These are phyloP conservation scores for Alternaria dauci DNA, from an alignment of 2,329 filamentous ascomycete genomes.

Conservation along the genomic window DNA sequence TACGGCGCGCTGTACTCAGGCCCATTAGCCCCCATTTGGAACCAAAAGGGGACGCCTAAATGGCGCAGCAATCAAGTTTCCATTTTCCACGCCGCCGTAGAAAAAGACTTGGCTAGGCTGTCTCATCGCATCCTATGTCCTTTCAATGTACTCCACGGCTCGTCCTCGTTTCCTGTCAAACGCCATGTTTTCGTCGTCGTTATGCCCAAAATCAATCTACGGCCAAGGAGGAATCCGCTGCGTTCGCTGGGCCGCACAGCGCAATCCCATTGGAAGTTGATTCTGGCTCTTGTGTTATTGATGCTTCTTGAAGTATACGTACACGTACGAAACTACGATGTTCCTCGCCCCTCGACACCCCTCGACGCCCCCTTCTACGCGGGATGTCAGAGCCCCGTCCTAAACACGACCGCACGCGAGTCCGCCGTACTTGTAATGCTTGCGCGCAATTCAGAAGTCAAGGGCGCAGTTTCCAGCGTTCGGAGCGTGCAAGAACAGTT, in stretches of 20 bases:
- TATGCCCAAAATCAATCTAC: conserved; percentile 6
- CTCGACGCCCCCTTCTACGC: conserved; percentile 25
- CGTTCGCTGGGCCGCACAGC: not conserved
- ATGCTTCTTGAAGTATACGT: conserved; percentile 19
- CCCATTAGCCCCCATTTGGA: not conserved
- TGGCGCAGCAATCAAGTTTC: conserved; percentile 1
- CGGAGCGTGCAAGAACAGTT: conserved; percentile 78
- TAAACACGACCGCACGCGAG: conserved; percentile 67
- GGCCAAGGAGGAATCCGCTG: conserved; percentile 3
- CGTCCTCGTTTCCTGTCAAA: not conserved
- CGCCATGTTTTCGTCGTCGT: not conserved
- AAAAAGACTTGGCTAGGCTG: not conserved
- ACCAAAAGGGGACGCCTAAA: not conserved
- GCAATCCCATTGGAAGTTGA: conserved; percentile 17
- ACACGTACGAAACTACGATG: conserved; percentile 16
- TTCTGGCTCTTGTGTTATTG: not conserved
- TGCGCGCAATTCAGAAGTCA: conserved; percentile 86
- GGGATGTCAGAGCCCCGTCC: conserved; percentile 17
- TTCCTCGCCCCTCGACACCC: conserved; percentile 12
- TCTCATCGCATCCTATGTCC: not conserved
- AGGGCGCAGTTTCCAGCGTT: conserved; percentile 76
- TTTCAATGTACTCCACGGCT: not conserved
- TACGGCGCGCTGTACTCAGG: not conserved
- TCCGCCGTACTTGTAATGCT: conserved; percentile 89
- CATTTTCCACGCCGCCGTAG: not conserved